A percentile compares a stretch with the other conserved stretches of the same genome.
Evolutionary conservation across 78 protist genomes (phyloP).

Genomic region (Isochrysis galbana): DNA sequence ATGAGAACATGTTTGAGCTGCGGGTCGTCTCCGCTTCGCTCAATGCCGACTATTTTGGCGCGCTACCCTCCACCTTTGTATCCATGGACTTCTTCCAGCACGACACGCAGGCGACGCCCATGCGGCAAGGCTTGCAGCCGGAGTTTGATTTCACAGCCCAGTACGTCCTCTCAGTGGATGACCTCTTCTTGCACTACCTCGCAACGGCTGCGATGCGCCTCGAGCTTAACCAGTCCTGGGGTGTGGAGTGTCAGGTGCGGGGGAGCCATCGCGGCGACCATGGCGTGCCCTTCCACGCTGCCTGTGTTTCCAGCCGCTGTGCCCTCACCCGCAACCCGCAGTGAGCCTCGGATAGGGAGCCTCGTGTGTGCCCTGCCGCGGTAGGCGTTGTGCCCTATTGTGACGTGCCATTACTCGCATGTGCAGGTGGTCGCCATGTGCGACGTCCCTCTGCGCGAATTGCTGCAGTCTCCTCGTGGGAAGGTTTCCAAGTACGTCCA

Average conservation of each 20-base stretch:
- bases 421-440: background rate
- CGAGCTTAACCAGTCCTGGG: background rate
- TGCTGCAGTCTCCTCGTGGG: background rate
- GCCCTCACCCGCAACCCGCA: too few species aligned
- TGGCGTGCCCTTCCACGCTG: too few species aligned
- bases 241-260: background rate
- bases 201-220: background rate
- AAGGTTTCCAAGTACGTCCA: background rate
- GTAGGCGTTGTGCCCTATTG: too few species aligned
- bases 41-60: background rate
- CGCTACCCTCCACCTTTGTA: background rate
- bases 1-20: conserved; percentile 20
- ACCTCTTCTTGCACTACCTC: background rate
- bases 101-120: background rate
- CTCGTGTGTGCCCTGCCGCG: too few species aligned
- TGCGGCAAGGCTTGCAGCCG: background rate
- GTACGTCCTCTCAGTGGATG: background rate
- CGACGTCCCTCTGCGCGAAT: background rate
- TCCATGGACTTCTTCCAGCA: conserved; percentile 10
- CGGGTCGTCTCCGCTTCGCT: background rate
- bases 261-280: too few species aligned
- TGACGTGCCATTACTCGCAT: too few species aligned
- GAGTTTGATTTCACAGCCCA: background rate
- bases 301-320: too few species aligned
- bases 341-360: too few species aligned